These are phyloP conservation scores for Cladosporium sp. DNA, from an alignment of 2,329 filamentous ascomycete genomes.

Conservation along the genomic window DNA sequence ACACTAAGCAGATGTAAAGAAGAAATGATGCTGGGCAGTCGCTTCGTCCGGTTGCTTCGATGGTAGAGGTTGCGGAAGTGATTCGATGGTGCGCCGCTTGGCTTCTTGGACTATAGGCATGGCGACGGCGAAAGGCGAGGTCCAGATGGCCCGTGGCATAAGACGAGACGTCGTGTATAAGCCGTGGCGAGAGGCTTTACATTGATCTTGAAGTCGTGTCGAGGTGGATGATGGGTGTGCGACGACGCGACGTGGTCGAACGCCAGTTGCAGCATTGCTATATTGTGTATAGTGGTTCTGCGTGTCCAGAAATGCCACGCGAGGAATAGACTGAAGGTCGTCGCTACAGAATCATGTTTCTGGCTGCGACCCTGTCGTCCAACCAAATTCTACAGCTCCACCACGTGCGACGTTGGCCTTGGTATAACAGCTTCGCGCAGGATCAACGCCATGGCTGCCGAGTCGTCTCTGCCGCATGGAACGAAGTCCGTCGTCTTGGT, in stretches of 20 bases:
- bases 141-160: background rate
- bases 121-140: constrained; percentile 1
- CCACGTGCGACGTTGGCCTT: background rate
- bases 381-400: constrained; percentile 1
- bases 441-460: constrained; percentile 4
- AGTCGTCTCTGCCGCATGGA: background rate
- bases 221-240: background rate
- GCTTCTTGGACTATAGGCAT: constrained; percentile 9
- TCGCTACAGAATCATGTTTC: constrained; percentile 1
- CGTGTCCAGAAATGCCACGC: background rate
- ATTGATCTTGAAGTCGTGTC: background rate
- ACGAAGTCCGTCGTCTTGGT: constrained; percentile 5
- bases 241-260: background rate
- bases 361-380: background rate
- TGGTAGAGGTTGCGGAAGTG: background rate
- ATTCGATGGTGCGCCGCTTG: constrained; percentile 6
- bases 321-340: background rate
- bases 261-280: background rate
- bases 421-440: background rate
- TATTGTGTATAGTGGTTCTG: background rate
- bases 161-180: background rate
- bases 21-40: constrained; percentile 8
- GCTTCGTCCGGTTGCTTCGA: background rate
- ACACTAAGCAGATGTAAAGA: constrained; percentile 5
- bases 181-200: too few relatives aligned